Evolutionary conservation across 2,329 filamentous ascomycete species (phyloP).

Genomic region (Paramyrothecium roridum): DNA sequence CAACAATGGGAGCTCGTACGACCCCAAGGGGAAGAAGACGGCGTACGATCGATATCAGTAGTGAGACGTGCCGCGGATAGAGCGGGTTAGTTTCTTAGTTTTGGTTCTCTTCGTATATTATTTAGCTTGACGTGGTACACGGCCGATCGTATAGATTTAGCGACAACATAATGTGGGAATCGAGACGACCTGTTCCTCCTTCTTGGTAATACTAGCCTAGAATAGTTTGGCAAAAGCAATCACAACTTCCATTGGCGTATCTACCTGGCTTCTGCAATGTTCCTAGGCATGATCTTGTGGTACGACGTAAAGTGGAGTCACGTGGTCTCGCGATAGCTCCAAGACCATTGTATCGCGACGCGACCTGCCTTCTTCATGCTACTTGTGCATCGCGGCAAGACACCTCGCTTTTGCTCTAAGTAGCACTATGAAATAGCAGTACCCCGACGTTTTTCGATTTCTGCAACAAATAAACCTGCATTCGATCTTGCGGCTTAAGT

Average conservation of each 20-base stretch:
- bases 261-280: too few species aligned
- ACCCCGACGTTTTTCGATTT: too few species aligned
- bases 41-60: constrained; percentile 12
- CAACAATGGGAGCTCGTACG: constrained; percentile 21
- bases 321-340: background rate
- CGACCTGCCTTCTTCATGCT: background rate
- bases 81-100: background rate
- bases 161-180: background rate
- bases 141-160: background rate
- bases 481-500: too few species aligned
- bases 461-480: too few species aligned
- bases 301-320: background rate
- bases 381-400: background rate
- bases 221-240: too few species aligned
- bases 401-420: background rate
- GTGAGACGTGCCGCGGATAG: background rate
- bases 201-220: too few species aligned
- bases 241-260: background rate
- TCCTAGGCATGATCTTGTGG: too few species aligned
- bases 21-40: constrained; percentile 28
- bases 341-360: background rate
- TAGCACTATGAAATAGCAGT: background rate
- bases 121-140: background rate
- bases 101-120: background rate
- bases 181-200: too few species aligned